Conservation (phyloP, 306 rosid genomes). For the Psophocarpus tetragonolobus region DNA sequence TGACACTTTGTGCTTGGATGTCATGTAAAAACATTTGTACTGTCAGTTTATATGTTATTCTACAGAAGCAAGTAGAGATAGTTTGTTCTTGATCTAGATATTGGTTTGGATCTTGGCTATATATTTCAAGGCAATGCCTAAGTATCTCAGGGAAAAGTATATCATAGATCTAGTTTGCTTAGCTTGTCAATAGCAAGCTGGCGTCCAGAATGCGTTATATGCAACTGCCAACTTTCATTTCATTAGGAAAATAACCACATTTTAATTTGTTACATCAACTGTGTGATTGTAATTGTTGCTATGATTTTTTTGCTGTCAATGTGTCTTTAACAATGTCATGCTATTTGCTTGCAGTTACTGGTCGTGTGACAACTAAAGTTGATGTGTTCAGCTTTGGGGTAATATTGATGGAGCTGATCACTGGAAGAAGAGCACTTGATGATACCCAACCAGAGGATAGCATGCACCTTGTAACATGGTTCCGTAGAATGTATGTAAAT, state of each 20-base stretch:
- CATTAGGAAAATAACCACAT: background rate
- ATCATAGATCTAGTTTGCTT: background rate
- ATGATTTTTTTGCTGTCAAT: background rate
- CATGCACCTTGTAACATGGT: conserved; percentile 6
- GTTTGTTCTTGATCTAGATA: background rate
- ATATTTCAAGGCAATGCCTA: background rate
- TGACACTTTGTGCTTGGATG: no score
- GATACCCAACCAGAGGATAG: background rate
- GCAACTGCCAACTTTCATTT: background rate
- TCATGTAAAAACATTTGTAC: no score
- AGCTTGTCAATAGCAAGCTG: background rate
- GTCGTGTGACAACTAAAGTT: background rate
- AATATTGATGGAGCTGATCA: background rate
- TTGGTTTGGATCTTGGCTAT: background rate
- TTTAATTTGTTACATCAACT: background rate
- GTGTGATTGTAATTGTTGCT: background rate
- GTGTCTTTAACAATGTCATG: background rate
- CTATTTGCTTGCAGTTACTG: background rate
- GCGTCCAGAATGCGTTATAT: background rate
- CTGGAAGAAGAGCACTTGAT: background rate
- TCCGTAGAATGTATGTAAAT: background rate
- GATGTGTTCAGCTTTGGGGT: conserved; percentile 4
- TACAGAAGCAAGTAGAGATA: background rate
- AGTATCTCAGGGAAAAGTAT: background rate
- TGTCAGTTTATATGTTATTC: no score